These are phyloP conservation scores for Suillus lakei DNA, from an alignment of 768 basidiomycete species.

Conservation along the genomic window DNA sequence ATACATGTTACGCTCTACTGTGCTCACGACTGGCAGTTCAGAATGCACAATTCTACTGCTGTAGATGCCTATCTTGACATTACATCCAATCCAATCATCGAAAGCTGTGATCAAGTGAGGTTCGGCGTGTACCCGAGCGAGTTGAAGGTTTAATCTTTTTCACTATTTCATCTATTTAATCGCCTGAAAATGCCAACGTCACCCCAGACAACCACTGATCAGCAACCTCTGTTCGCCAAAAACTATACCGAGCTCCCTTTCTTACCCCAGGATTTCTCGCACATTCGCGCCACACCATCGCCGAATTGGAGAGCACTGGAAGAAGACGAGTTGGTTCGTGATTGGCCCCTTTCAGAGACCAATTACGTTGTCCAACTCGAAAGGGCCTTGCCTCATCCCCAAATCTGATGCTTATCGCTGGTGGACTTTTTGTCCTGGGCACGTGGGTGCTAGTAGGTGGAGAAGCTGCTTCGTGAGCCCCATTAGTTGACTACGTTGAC, in stretches of 20 bases:
- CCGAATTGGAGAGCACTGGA: constrained; percentile 64
- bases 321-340: constrained; percentile 18
- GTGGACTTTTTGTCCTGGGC: not conserved
- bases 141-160: not conserved
- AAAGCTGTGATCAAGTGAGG: constrained; percentile 64
- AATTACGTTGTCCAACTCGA: not conserved
- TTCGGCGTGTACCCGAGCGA: constrained; percentile 66
- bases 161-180: not conserved
- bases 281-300: constrained; percentile 75
- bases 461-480: not conserved
- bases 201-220: not conserved
- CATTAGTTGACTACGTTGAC: not conserved
- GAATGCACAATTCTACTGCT: constrained; percentile 77
- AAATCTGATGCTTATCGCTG: not conserved
- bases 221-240: not conserved
- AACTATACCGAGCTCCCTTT: constrained; percentile 24
- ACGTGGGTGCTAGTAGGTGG: not conserved
- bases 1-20: not conserved
- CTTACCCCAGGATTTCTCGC: constrained; percentile 84
- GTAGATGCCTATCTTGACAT: constrained; percentile 72
- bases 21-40: constrained; percentile 57
- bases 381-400: not conserved
- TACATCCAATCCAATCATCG: constrained; percentile 79
- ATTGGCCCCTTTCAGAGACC: constrained; percentile 25
- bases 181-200: not conserved